Evolutionary conservation across 2,329 filamentous ascomycete genomes (phyloP), one percentile per base, ranked within the genome.

Genomic region (Fusarium solani-melongenae): DNA sequence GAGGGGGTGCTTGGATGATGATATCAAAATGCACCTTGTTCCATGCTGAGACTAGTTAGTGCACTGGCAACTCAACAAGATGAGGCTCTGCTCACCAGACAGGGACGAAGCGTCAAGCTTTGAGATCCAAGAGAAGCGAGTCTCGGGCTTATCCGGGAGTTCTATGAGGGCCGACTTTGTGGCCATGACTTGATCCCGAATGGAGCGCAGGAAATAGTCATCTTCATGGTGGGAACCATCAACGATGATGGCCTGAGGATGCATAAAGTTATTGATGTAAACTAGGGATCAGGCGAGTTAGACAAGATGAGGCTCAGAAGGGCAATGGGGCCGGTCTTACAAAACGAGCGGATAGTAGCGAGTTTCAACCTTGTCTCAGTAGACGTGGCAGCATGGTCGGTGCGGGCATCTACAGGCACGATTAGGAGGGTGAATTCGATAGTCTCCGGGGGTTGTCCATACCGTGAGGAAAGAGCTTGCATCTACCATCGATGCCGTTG

Each of bases 21-120:
- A 99, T 93, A 73, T 98, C 94, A 70, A 98, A 87, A 39, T 88
- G 90, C 6, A 94, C 86, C 55, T 90, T 89, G 80, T 96, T 92
- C 95, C 95, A 98, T 36, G 89, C 92, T 92, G 27, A 56, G 46
- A 29, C 56, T 6, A 27, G 63, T 80, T 59, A 71, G 68, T 5
- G 17, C 46, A 29, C 5, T n/a, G 4, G 20, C 66, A 34, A 55
- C 72, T 79, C 70, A 80, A 76, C 17, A 12, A 12, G 39, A 31
- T 11, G 17, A n/a, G 33, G 8, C 1, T 49, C 11, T 9, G 60
- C 74, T 62, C 86, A 93, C 92, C 88, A 74, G 85, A 87, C 66
- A 98, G 83, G 33, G 94, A 91, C 20, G 86, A 84, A 68, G 92
- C 90, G 78, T 97, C 94, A 14, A 98, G 86, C 71, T 91, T 90